Evolutionary conservation across 1,284 basidiomycete species (phyloP).

Genomic region (Cutaneotrichosporon dermatis): DNA sequence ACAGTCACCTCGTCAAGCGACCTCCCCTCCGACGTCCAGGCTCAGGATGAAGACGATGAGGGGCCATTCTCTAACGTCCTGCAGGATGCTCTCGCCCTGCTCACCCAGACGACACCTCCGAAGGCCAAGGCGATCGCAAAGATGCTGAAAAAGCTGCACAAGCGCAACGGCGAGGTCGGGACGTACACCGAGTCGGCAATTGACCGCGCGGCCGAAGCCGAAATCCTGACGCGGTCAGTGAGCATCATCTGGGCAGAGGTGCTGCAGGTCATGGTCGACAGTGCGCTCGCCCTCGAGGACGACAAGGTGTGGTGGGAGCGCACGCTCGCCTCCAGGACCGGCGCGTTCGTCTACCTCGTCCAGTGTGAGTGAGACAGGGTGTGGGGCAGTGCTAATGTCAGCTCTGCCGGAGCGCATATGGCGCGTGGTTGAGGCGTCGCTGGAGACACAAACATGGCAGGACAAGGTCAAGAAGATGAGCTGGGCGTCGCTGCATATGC

Average conservation of each 20-base stretch:
- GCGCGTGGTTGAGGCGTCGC: slow-evolving; percentile 20
- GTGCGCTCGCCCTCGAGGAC: slow-evolving; percentile 36
- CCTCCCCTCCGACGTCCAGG: neutral
- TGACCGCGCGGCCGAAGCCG: slow-evolving; percentile 36
- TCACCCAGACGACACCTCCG: slow-evolving; percentile 30
- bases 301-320: slow-evolving; percentile 45
- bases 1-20: slow-evolving; percentile 16
- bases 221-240: slow-evolving; percentile 43
- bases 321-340: slow-evolving; percentile 26
- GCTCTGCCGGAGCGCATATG: slow-evolving; percentile 42
- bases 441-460: slow-evolving; percentile 6
- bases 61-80: slow-evolving; percentile 14
- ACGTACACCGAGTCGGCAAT: slow-evolving; percentile 14
- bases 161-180: neutral
- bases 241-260: slow-evolving; percentile 46
- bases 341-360: slow-evolving; percentile 39
- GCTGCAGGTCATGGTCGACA: slow-evolving; percentile 38
- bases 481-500: slow-evolving; percentile 7
- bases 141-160: slow-evolving; percentile 23
- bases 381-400: slow-evolving; percentile 14
- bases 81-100: slow-evolving; percentile 31
- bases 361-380: slow-evolving; percentile 39
- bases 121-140: slow-evolving; percentile 23
- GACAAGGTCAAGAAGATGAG: slow-evolving; percentile 19
- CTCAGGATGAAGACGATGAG: neutral